Evolutionary conservation across 1,284 basidiomycete genomes (phyloP), one percentile per base, ranked within the genome.

Genomic region (Trametes polyzona): DNA sequence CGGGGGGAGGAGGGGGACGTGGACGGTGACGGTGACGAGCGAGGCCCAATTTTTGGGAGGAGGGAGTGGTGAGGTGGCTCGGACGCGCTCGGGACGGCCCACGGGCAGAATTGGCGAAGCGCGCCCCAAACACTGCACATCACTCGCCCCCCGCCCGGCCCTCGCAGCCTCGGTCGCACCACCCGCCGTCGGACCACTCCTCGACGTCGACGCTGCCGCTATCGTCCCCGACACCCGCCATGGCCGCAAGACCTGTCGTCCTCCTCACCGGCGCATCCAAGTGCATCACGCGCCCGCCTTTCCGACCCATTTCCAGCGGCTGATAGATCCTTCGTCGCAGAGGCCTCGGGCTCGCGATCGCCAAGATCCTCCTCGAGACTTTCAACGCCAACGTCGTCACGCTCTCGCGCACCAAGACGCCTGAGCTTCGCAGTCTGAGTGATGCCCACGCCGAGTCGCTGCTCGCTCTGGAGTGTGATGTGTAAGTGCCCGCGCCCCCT

Each of bases 321-420:
- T 58, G 49, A 57, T 41, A n/a, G 19, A 23, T 16, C 32, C 23
- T 47, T 51, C 54, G 37, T 35, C 37, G 24, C 66, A 91, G 91
- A 78, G 94, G 94, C 30, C 86, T 96, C 55, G 94, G 94, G 2
- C 83, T 95, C 43, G 90, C 88, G 17, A 80, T 88, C 54, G 82
- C 88, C 35, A 78, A 69, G 17, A 76, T 83, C 41, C 78, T 95
- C 23, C 78, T 95, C 41, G 68, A 78, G 21, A 80, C 79, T 50
- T 86, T 85, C 73, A 72, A 78, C 47, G 79, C 83, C 41, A 81
- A 79, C 48, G 93, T 96, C 48, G 82, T 93, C 59, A 83, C 92
- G 0, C 74, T 96, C 57, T 90, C 91, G 8, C 84, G 94, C 29
- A 81, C 88, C 23, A 73, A 76, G 39, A 80, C 90, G 2, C 75